Evolutionary conservation across 73 alveolate genomes (phyloP).

Genomic region (Paramecium sexaurelia): DNA sequence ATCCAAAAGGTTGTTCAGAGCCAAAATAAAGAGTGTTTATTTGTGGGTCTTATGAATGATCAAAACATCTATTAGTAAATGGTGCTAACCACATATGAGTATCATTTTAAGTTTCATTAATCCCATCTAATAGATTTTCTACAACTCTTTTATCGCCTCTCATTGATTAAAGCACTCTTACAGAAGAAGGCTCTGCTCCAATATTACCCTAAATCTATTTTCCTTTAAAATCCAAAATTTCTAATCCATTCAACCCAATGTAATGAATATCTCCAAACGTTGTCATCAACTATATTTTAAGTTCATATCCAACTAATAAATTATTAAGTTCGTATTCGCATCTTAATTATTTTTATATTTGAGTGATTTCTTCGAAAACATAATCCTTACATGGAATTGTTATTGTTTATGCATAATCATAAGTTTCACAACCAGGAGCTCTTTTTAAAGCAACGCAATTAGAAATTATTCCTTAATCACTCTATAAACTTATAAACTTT

Average conservation of each 20-base stretch:
- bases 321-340: conserved; percentile 76
- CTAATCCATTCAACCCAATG: conserved; percentile 86
- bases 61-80: conserved; percentile 73
- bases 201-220: conserved; percentile 53
- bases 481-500: conserved; percentile 60
- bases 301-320: conserved; percentile 77
- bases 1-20: conserved; percentile 73
- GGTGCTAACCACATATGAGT: conserved; percentile 92
- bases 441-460: conserved; percentile 76
- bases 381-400: conserved; percentile 73
- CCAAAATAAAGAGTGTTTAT: conserved; percentile 70
- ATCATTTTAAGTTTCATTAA: conserved; percentile 79
- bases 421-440: conserved; percentile 76
- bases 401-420: conserved; percentile 76
- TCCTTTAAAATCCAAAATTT: conserved; percentile 71
- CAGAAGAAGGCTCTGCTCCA: conserved; percentile 75
- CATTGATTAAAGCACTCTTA: conserved; percentile 71
- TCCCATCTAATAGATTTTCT: conserved; percentile 83
- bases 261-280: conserved; percentile 90
- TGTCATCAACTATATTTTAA: conserved; percentile 72
- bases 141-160: conserved; percentile 80
- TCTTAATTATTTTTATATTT: conserved; percentile 3
- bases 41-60: conserved; percentile 69
- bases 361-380: conserved; percentile 49
- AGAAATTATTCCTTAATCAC: conserved; percentile 71